These are phyloP conservation scores for Aechmea fasciata DNA, from an alignment of 176 grass and related monocot species.

Conservation along the genomic window DNA sequence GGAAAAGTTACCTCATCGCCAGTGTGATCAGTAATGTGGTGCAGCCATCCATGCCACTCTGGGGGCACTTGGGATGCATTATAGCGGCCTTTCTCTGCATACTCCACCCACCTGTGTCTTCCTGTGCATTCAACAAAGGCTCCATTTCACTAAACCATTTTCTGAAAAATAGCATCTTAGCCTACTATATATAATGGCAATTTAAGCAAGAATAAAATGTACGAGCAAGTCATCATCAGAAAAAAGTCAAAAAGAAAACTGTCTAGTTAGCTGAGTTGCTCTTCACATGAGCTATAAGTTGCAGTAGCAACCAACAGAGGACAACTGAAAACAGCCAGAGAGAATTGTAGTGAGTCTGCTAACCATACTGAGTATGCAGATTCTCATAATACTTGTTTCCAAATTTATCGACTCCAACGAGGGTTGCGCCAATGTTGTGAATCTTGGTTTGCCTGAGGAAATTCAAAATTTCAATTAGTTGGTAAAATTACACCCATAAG, in stretches of 20 bases:
- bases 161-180: background rate
- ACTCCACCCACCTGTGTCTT: slow-evolving; percentile 89
- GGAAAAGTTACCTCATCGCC: slow-evolving; percentile 53
- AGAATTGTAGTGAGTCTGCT: background rate
- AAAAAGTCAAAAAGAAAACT: too few relatives aligned
- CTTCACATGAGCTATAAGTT: background rate
- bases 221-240: too few relatives aligned
- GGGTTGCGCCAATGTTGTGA: slow-evolving; percentile 77
- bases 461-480: background rate
- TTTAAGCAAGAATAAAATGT: too few relatives aligned
- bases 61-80: slow-evolving; percentile 93
- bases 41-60: slow-evolving; percentile 96
- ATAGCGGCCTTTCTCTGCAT: slow-evolving; percentile 68
- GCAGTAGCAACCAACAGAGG: background rate
- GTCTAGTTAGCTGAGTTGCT: too few relatives aligned
- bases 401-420: slow-evolving; percentile 80
- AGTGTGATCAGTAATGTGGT: slow-evolving; percentile 70
- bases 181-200: too few relatives aligned
- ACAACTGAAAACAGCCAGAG: background rate
- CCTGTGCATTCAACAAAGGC: slow-evolving; percentile 22
- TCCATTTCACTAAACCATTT: slow-evolving; percentile 8
- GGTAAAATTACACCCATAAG: too few relatives aligned
- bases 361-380: slow-evolving; percentile 62
- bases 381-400: slow-evolving; percentile 97
- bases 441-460: slow-evolving; percentile 90